Conservation (phyloP, 2,329 filamentous ascomycete genomes). For the Ophiostoma perfectum region DNA sequence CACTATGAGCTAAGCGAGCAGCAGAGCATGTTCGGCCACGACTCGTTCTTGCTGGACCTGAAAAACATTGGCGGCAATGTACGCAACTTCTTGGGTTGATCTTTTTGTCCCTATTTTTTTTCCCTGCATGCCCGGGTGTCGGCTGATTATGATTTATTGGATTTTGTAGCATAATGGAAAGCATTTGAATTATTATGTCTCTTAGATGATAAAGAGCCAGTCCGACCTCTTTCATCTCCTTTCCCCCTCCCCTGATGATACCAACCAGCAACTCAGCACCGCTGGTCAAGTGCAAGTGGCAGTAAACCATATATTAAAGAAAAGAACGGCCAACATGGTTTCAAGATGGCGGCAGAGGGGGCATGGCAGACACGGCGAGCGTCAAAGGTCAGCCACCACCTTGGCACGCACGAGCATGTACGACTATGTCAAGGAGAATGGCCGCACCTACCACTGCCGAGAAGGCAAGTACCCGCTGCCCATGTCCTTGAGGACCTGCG, state of each 20-base stretch:
- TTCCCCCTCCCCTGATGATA: too few relatives aligned
- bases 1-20: constrained; percentile 93
- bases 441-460: constrained; percentile 26
- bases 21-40: constrained; percentile 89
- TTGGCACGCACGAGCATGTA: constrained; percentile 23
- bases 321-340: too few relatives aligned
- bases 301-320: not conserved
- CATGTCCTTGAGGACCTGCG: constrained; percentile 26
- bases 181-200: not conserved
- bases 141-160: not conserved
- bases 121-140: not conserved
- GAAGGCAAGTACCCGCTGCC: constrained; percentile 26
- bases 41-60: constrained; percentile 89
- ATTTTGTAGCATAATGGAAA: not conserved
- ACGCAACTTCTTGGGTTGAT: constrained; percentile 66
- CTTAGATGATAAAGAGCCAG: too few relatives aligned
- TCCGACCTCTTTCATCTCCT: too few relatives aligned
- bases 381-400: constrained; percentile 12
- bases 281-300: not conserved
- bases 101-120: not conserved
- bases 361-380: not conserved
- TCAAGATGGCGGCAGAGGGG: constrained; percentile 12
- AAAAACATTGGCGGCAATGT: constrained; percentile 86
- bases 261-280: too few relatives aligned
- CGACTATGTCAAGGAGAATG: constrained; percentile 25